phyloP scores from a whole-genome alignment of 2,329 filamentous ascomycete genomes.

The Biscogniauxia mediterranea region DNA sequence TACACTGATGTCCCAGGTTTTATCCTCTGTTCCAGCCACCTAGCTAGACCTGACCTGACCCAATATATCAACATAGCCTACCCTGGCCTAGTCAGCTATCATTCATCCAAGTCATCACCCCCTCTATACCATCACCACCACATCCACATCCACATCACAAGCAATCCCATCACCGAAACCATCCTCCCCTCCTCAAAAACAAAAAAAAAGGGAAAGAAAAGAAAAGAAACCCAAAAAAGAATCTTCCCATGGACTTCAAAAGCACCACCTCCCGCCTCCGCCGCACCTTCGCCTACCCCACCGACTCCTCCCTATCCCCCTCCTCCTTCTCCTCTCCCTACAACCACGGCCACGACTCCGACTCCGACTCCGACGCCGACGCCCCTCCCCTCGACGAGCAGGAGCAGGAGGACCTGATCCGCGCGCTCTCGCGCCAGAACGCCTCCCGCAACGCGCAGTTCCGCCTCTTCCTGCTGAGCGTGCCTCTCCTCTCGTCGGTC shows the following conservation, averaged over 20 bases:
- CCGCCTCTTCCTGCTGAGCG: constrained; percentile 53
- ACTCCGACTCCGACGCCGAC: constrained; percentile 51
- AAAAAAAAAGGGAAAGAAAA: constrained; percentile 2
- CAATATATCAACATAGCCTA: no score
- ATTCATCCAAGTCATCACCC: no score
- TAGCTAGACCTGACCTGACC: no score
- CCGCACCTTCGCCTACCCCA: constrained; percentile 74
- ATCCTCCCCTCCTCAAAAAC: not conserved
- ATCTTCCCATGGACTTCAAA: constrained; percentile 23
- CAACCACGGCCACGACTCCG: no score
- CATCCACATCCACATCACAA: no score
- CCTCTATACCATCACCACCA: no score
- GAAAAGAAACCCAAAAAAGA: not conserved
- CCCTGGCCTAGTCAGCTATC: no score
- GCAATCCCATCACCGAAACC: no score
- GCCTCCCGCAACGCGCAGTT: constrained; percentile 56
- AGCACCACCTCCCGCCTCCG: constrained; percentile 60
- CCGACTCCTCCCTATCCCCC: constrained; percentile 59
- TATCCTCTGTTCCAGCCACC: no score
- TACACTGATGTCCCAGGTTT: no score
- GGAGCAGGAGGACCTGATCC: constrained; percentile 67
- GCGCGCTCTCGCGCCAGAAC: constrained; percentile 53
- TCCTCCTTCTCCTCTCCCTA: constrained; percentile 40
- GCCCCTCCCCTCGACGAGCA: constrained; percentile 36
- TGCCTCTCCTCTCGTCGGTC: constrained; percentile 57